These are phyloP conservation scores for Phyllostachys edulis DNA, from an alignment of 176 grass and related monocot genomes.

Conservation along the genomic window DNA sequence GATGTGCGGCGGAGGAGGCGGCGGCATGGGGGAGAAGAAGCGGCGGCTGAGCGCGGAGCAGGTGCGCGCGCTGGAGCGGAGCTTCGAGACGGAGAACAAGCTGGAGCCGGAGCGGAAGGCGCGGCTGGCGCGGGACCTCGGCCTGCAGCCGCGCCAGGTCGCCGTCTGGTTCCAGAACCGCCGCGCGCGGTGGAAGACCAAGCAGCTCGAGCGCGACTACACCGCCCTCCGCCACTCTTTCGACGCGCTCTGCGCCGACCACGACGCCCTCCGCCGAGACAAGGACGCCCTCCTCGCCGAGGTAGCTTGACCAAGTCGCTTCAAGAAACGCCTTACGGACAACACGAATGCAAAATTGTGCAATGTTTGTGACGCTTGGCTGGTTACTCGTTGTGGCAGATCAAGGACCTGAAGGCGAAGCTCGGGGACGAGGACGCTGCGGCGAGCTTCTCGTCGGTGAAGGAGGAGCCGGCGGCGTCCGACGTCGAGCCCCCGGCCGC, in stretches of 20 bases:
- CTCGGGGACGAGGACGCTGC: slow-evolving; percentile 39
- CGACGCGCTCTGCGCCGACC: slow-evolving; percentile 54
- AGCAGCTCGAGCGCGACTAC: slow-evolving; percentile 77
- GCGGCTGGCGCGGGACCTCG: slow-evolving; percentile 62
- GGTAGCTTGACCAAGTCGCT: slow-evolving; percentile 10
- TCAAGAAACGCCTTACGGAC: background rate
- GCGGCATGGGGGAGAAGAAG: slow-evolving; percentile 59
- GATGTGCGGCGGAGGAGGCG: background rate
- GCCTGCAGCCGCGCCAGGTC: slow-evolving; percentile 79
- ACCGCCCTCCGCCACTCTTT: slow-evolving; percentile 51
- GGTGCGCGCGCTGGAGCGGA: slow-evolving; percentile 67
- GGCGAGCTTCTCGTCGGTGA: slow-evolving; percentile 53
- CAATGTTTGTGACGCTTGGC: slow-evolving; percentile 2
- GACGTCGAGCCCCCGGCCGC: slow-evolving; percentile 31
- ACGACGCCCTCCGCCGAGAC: slow-evolving; percentile 53
- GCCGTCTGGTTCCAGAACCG: slow-evolving; percentile 94
- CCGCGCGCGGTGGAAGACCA: slow-evolving; percentile 81
- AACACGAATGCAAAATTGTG: background rate
- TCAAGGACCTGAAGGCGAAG: slow-evolving; percentile 72
- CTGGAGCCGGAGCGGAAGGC: slow-evolving; percentile 82
- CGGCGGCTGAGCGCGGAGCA: slow-evolving; percentile 65
- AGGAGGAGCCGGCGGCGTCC: slow-evolving; percentile 48
- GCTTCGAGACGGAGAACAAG: slow-evolving; percentile 82
- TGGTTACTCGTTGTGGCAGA: slow-evolving; percentile 22
- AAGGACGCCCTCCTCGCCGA: slow-evolving; percentile 60